Conservation (phyloP, 1,139 yeast species). For the Hansenula sp. region DNA sequence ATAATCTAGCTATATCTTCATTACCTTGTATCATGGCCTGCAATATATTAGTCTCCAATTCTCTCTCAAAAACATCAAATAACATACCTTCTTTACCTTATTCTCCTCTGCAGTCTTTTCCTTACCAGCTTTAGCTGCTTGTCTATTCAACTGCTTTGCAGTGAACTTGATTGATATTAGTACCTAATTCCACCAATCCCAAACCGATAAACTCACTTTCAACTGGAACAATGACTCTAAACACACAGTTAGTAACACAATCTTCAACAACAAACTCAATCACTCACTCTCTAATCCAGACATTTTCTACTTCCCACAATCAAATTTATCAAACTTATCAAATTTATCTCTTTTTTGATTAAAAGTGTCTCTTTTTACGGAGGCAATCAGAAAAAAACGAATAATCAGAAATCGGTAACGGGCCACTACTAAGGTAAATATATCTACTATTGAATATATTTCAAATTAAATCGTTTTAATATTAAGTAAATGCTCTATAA, state of each 20-base stretch:
- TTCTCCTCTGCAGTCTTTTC: conserved; percentile 86
- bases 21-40: conserved; percentile 81
- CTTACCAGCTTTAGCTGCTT: conserved; percentile 85
- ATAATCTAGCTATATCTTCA: conserved; percentile 87
- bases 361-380: no score
- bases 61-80: conserved; percentile 4
- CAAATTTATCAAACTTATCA: no score
- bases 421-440: no score
- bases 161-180: conserved; percentile 50
- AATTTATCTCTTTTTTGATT: no score
- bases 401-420: no score
- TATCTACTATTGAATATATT: no score
- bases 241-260: conserved; percentile 1
- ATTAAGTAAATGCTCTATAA: no score
- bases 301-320: conserved; percentile 28
- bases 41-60: no score
- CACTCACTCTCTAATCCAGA: conserved; percentile 45
- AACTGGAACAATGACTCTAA: conserved; percentile 50
- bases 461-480: no score
- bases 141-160: conserved; percentile 87
- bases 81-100: conserved; percentile 67
- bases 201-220: conserved; percentile 26
- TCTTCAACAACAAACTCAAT: background rate
- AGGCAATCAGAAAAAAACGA: no score
- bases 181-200: conserved; percentile 9